phyloP scores from a whole-genome alignment of 179 eudicot genomes.

The Beta corolliflora region DNA sequence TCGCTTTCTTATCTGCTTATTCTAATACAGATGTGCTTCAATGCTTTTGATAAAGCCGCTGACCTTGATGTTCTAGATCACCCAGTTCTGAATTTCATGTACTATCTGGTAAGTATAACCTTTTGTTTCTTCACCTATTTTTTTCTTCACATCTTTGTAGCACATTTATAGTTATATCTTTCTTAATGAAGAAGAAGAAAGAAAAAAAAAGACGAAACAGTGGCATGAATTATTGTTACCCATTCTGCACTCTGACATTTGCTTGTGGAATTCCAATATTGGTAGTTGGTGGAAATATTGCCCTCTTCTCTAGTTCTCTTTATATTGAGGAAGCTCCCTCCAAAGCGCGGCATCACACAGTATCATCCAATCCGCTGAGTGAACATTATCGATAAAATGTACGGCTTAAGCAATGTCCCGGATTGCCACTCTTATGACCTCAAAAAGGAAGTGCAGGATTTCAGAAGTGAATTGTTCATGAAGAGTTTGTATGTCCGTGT shows the following conservation, averaged over 20 bases:
- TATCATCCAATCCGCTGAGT: conserved; percentile 74
- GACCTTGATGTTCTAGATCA: conserved; percentile 87
- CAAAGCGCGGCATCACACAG: conserved; percentile 79
- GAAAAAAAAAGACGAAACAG: background rate
- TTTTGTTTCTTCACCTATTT: background rate
- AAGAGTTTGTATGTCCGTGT: conserved; percentile 12
- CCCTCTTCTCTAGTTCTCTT: conserved; percentile 89
- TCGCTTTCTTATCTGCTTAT: background rate
- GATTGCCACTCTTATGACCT: conserved; percentile 15
- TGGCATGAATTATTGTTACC: background rate
- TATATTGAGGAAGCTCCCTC: conserved; percentile 93
- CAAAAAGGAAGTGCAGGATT: conserved; percentile 14
- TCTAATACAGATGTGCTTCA: conserved; percentile 75
- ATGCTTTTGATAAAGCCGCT: conserved; percentile 87
- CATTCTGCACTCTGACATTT: background rate
- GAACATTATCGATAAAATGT: background rate
- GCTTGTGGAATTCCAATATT: conserved; percentile 20
- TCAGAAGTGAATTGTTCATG: conserved; percentile 12
- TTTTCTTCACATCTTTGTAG: background rate
- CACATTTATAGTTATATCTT: background rate
- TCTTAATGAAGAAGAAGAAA: background rate
- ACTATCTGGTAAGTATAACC: conserved; percentile 66
- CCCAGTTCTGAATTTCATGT: conserved; percentile 70
- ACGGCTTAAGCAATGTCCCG: conserved; percentile 12
- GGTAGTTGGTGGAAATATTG: conserved; percentile 82